Base-by-base conservation (phyloP, 2,329 filamentous ascomycete genomes). In the Paradendryphiella salina region DNA sequence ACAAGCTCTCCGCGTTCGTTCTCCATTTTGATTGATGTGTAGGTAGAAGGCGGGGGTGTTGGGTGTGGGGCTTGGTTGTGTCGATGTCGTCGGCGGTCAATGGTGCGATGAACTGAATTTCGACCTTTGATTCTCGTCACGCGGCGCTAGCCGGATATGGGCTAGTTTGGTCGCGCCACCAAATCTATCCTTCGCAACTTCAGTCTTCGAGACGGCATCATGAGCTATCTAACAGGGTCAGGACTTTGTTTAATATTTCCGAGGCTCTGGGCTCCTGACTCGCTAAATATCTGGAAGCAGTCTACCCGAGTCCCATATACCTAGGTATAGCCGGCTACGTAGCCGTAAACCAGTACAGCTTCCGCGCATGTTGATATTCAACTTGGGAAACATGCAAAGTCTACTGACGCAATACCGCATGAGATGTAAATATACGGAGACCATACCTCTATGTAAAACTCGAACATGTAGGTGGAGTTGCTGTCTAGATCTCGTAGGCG, bases 1-100 rank as follows among this genome's bases (percentile, higher is more conserved):
- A 97, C 94, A 82, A 96, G 92, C 82, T 97, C 91, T 83, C 93
- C 93, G 83, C 91, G 91, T 85, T 97, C 94, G 91, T 99, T 99
- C 86, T 99, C 94, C 94, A 97, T 99, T 81, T 85, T 92, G 76
- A 62, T 48, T 60, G 56, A 63, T 65, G 37, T 64, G 60, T 60
- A 49, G 50, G 56, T 64, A 54, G 61, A 61, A 52, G 61, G 56
- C 50, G 60, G 63, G 63, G 55, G 47, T 61, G 50, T 63, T 63
- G 54, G 46, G 48, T 50, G 58, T 55, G 56, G 64, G 61, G 50
- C 53, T 57, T 54, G 63, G 65, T 57, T 60, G 63, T 58, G 62
- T 65, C 58, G 62, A 58, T 57, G 53, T 52, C 51, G 53, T 53
- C 57, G 54, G 43, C 49, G 32, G 43, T 41, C 42, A 36, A 36